Evolutionary conservation across 257 asterid species (phyloP).

Genomic region (Primulina tabacum): DNA sequence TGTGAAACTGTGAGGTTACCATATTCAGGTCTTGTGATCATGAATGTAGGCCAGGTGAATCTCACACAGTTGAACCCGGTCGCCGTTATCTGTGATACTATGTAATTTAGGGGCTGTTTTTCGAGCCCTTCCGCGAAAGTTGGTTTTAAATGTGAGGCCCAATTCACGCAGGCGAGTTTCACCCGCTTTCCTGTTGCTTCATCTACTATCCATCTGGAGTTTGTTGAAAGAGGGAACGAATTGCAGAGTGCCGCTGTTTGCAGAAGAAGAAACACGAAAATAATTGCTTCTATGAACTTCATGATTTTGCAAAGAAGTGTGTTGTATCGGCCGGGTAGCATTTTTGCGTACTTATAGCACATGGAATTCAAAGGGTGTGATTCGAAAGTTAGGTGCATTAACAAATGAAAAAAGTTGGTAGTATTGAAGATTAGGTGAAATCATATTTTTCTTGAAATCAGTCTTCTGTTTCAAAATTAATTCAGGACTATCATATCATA

Average conservation of each 20-base stretch:
- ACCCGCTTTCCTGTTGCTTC: slow-evolving; percentile 40
- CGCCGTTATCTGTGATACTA: slow-evolving; percentile 22
- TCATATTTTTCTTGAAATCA: too few species aligned
- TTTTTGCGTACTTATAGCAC: too few species aligned
- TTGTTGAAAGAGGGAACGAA: slow-evolving; percentile 47
- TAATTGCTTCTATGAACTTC: neutral
- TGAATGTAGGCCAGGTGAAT: slow-evolving; percentile 62
- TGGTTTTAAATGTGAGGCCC: slow-evolving; percentile 59
- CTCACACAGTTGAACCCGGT: slow-evolving; percentile 73
- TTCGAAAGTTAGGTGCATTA: too few species aligned
- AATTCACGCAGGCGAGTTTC: slow-evolving; percentile 54
- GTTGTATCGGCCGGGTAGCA: too few species aligned
- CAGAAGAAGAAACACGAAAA: slow-evolving; percentile 18
- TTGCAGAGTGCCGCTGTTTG: slow-evolving; percentile 20
- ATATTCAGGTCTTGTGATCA: slow-evolving; percentile 54
- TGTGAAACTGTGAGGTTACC: slow-evolving; percentile 37
- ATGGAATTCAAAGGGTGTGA: too few species aligned
- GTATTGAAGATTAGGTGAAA: too few species aligned
- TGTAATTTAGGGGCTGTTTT: slow-evolving; percentile 40
- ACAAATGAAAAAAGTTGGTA: too few species aligned
- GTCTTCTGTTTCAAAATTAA: too few species aligned
- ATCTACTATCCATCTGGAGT: slow-evolving; percentile 57
- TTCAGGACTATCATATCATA: too few species aligned
- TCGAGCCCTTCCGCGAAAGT: slow-evolving; percentile 65
- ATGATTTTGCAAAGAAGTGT: too few species aligned